Evolutionary conservation across 1,284 basidiomycete genomes (phyloP).

Genomic region (Cutaneotrichosporon sp.): DNA sequence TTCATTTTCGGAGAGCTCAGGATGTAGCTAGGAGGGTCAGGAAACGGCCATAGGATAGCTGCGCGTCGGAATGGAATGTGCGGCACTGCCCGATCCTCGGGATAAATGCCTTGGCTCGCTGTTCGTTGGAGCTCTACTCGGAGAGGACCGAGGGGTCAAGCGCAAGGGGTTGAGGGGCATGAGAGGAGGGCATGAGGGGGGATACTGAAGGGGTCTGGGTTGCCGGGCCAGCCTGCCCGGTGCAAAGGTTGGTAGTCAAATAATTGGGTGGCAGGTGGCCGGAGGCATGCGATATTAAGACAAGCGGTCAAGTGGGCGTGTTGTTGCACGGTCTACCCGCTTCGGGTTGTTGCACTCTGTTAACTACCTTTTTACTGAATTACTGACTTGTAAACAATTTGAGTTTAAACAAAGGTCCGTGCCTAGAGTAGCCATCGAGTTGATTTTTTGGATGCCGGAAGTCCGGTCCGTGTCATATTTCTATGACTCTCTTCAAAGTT

Average conservation of each 20-base stretch:
- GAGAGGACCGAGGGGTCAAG: neutral
- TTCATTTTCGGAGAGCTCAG: neutral
- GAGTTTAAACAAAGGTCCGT: too few relatives aligned
- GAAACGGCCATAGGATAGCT: neutral
- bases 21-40: too few relatives aligned
- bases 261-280: neutral
- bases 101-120: neutral
- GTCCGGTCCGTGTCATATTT: constrained; percentile 6
- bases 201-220: too few relatives aligned
- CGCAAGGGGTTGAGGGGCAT: neutral
- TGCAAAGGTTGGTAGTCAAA: neutral
- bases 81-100: neutral
- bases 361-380: too few relatives aligned
- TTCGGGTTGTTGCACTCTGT: too few relatives aligned
- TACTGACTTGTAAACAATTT: too few relatives aligned
- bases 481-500: neutral
- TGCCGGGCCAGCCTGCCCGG: neutral
- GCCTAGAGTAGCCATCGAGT: too few relatives aligned
- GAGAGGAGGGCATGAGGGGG: too few relatives aligned
- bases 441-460: constrained; percentile 5
- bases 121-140: too few relatives aligned
- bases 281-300: neutral
- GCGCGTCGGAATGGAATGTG: constrained; percentile 2
- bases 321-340: too few relatives aligned
- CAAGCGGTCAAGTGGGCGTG: neutral